Base-by-base conservation (phyloP, 345 rosid genomes). In the Arabidopsis arenosa region DNA sequence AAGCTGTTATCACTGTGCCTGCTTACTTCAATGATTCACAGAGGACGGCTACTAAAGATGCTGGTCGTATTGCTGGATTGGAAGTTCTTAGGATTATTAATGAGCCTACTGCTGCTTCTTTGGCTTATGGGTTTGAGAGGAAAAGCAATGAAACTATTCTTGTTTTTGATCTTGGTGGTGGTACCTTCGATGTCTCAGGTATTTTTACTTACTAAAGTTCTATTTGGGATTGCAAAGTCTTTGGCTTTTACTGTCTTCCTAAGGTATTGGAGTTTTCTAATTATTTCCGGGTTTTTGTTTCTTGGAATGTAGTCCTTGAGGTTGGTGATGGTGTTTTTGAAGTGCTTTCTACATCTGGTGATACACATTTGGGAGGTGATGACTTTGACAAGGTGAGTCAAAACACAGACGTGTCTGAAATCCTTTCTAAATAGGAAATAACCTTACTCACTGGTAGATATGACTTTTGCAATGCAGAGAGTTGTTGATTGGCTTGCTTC, bases 271-370 rank as follows among this genome's bases (percentile, higher is more conserved):
- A 57, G 13, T 6, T 13, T 12, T 13, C 36, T 55, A 6, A 28
- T 28, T 54, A 30, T 30, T 13, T 30, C 2, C 3, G 60, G 58
- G 32, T 52, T 28, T 26, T 6, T 59, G 15, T 39, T 30, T 63
- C 10, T 78, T 66, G 21, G n/a, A 11, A 33, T 73, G 57, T 80
- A 94, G 98, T 94, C 60, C 98, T 94, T 56, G 97, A 94, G 86
- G 98, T 94, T 68, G 98, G 98, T 86, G 98, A 92, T 78, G 98
- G 98, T 68, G 98, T 94, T 45, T 94, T 94, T 80, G 98, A 94
- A 79, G 98, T 94, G 80, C 95, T 94, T 13, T 94, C 97, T 10
- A 92, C 98, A 23, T 92, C 98, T 66, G 98, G 98, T 13, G 98
- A 94, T 75, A 94, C 98, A 2, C 97, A 94, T 84, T 80, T 94